These are phyloP conservation scores for Testicularia cyperi DNA, from an alignment of 1,284 basidiomycete genomes.

Conservation along the genomic window DNA sequence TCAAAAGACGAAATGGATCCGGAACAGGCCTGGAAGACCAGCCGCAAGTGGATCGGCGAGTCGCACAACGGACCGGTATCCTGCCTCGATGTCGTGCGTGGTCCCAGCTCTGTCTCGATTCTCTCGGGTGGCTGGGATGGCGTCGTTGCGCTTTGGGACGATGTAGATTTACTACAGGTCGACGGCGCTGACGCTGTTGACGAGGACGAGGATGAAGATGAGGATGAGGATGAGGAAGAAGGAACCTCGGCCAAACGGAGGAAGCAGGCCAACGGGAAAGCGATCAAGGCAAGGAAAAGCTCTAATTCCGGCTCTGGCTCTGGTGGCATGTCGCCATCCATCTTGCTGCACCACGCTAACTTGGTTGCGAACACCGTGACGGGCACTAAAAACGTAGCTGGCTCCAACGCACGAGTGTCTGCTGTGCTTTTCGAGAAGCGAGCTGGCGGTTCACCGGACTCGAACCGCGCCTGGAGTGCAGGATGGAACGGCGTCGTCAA, in stretches of 20 bases:
- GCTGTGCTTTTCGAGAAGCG: constrained; percentile 25
- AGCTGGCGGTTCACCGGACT: constrained; percentile 8
- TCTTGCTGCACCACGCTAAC: constrained; percentile 19
- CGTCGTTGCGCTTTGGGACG: constrained; percentile 49
- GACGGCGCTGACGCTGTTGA: constrained; percentile 4
- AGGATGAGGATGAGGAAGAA: constrained; percentile 14
- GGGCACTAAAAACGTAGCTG: constrained; percentile 28
- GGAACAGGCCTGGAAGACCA: constrained; percentile 6
- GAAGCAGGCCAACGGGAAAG: constrained; percentile 17
- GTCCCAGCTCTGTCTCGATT: constrained; percentile 11
- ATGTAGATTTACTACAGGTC: constrained; percentile 1
- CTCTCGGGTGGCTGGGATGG: constrained; percentile 54
- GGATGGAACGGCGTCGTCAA: constrained; percentile 54
- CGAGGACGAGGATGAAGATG: constrained; percentile 7
- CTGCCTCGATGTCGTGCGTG: constrained; percentile 24
- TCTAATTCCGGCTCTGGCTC: too few relatives aligned
- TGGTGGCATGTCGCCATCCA: constrained; percentile 11
- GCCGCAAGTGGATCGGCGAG: constrained; percentile 16
- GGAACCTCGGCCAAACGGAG: constrained; percentile 9
- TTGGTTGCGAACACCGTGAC: constrained; percentile 12
- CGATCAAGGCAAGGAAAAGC: background rate
- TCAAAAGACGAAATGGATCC: constrained; percentile 1
- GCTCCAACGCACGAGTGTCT: constrained; percentile 38
- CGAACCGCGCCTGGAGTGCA: constrained; percentile 33
- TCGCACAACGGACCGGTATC: constrained; percentile 39